Evolutionary conservation across 345 rosid genomes (phyloP).

Genomic region (Gossypium longicalyx): DNA sequence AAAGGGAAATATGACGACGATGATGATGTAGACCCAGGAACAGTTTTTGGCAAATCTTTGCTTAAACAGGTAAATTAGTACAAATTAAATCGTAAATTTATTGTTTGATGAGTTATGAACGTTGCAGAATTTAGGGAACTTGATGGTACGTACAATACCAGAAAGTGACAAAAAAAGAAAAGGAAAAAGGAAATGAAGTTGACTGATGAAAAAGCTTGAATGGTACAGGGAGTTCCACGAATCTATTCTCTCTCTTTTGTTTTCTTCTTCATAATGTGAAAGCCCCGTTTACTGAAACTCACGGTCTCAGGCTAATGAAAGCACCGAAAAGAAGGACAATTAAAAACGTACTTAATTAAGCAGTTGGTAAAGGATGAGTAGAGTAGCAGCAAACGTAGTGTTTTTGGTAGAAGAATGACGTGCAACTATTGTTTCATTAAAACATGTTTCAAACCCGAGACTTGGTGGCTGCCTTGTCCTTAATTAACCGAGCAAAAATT

Average conservation of each 20-base stretch:
- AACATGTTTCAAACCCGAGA: not conserved
- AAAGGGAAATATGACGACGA: not conserved
- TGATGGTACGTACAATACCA: not conserved
- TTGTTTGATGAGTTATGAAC: not conserved
- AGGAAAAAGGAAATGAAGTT: not conserved
- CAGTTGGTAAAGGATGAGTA: not conserved
- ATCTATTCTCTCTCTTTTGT: not conserved
- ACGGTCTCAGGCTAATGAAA: not conserved
- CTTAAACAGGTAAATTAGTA: not conserved
- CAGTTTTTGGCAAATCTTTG: not conserved
- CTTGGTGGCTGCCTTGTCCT: not conserved
- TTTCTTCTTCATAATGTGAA: not conserved
- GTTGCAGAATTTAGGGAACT: not conserved
- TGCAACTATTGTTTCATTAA: not conserved
- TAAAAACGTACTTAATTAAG: not conserved
- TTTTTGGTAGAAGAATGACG: not conserved
- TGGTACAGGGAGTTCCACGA: conserved; percentile 5
- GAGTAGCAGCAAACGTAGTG: not conserved
- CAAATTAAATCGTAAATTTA: not conserved
- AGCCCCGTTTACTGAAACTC: not conserved
- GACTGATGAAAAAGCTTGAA: not conserved
- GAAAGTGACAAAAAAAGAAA: not conserved
- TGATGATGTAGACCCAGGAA: not conserved
- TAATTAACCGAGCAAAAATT: not conserved
- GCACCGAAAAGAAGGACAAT: not conserved